Conservation (phyloP, 192 early-diverging fungal species). For the Linderina pennispora region DNA sequence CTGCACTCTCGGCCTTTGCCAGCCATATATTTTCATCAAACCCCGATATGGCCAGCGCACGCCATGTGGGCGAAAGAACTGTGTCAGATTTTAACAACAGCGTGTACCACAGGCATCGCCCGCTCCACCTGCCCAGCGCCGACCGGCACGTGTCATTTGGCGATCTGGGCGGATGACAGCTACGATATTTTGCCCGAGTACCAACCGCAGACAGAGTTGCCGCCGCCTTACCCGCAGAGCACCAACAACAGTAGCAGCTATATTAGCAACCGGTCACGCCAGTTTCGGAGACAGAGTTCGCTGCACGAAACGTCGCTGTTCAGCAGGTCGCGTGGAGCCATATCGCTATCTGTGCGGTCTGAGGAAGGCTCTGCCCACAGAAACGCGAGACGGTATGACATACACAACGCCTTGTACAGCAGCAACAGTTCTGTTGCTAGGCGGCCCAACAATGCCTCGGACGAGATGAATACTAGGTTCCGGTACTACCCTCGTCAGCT, state of each 20-base stretch:
- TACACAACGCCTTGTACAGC: neutral
- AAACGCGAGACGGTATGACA: neutral
- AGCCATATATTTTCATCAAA: constrained; percentile 40
- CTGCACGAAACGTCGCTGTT: neutral
- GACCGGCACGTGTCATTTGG: too few species aligned
- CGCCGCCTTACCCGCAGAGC: constrained; percentile 32
- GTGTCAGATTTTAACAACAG: constrained; percentile 33
- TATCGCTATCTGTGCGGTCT: neutral
- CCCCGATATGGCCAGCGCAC: constrained; percentile 11
- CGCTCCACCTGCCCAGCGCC: too few species aligned
- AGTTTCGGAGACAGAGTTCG: neutral
- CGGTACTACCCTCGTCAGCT: too few species aligned
- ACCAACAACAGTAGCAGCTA: too few species aligned
- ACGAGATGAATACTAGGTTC: too few species aligned
- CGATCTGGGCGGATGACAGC: too few species aligned
- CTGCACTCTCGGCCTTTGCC: constrained; percentile 20
- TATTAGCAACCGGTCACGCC: constrained; percentile 1
- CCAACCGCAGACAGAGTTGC: constrained; percentile 12
- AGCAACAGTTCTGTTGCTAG: too few species aligned
- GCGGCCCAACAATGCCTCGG: too few species aligned
- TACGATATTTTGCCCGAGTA: constrained; percentile 41
- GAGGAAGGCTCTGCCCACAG: neutral
- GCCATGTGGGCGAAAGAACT: constrained; percentile 30
- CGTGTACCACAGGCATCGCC: neutral
- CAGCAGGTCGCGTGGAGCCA: neutral